A percentile compares a stretch with the other conserved stretches of the same genome.
Evolutionary conservation across 495 filamentous ascomycete species (phyloP).

Genomic region (Penicillium alfredii): DNA sequence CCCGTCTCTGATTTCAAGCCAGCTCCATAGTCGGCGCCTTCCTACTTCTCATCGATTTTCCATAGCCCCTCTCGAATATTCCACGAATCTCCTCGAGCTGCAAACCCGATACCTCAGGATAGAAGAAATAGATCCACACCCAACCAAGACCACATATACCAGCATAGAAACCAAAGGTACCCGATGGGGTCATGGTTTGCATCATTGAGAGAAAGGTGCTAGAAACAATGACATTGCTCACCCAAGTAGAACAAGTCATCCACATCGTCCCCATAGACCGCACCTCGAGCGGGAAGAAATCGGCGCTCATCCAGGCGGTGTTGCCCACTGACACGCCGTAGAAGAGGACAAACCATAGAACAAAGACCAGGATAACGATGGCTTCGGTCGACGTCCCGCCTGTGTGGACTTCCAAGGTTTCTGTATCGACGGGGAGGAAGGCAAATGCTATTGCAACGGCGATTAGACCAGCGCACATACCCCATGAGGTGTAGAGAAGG

Average conservation of each 20-base stretch:
- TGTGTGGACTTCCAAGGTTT: constrained; percentile 19
- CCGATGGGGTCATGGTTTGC: constrained; percentile 41
- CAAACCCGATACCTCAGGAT: constrained; percentile 45
- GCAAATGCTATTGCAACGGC: constrained; percentile 45
- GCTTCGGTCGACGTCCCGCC: constrained; percentile 27
- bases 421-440: constrained; percentile 43
- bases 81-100: constrained; percentile 45
- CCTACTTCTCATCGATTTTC: no score
- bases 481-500: constrained; percentile 44
- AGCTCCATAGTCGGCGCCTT: no score
- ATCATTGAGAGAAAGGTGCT: constrained; percentile 49
- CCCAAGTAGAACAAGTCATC: constrained; percentile 47
- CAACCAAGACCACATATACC: constrained; percentile 43
- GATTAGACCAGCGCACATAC: constrained; percentile 36
- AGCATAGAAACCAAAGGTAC: constrained; percentile 51
- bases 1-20: no score
- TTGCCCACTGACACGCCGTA: constrained; percentile 43
- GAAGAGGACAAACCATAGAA: constrained; percentile 46
- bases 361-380: constrained; percentile 40
- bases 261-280: constrained; percentile 50
- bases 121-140: constrained; percentile 43
- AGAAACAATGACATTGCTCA: constrained; percentile 46
- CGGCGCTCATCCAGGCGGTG: constrained; percentile 45
- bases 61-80: constrained; percentile 44
- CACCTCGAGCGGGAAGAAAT: constrained; percentile 49